Evolutionary conservation across 495 filamentous ascomycete species (phyloP).

Genomic region (Penicillium egyptiacum): DNA sequence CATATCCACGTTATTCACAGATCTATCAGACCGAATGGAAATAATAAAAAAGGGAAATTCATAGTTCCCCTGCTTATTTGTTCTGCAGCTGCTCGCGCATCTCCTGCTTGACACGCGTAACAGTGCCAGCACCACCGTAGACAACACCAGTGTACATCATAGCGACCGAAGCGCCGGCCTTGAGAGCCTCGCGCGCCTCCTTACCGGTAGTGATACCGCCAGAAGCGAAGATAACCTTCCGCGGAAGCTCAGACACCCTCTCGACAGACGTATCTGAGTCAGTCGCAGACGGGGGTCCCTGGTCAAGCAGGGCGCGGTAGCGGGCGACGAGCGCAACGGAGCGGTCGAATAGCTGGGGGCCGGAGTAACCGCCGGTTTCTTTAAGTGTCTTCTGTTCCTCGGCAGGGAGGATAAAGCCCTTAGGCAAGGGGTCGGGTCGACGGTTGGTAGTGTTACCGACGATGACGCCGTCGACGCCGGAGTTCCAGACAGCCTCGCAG

Average conservation of each 20-base stretch:
- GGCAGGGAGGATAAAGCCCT: conserved; percentile 58
- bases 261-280: conserved; percentile 14
- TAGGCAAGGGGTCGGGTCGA: conserved; percentile 65
- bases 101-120: conserved; percentile 84
- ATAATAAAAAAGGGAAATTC: conserved; percentile 3
- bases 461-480: conserved; percentile 90
- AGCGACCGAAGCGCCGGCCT: conserved; percentile 83
- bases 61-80: conserved; percentile 26
- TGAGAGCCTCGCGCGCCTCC: conserved; percentile 73
- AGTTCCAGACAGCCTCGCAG: conserved; percentile 77
- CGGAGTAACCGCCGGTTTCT: conserved; percentile 87
- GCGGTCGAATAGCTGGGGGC: conserved; percentile 78
- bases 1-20: conserved; percentile 30
- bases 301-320: conserved; percentile 74
- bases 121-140: conserved; percentile 82
- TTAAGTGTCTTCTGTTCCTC: conserved; percentile 65
- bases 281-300: conserved; percentile 24
- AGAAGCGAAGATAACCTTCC: conserved; percentile 87
- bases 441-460: conserved; percentile 97
- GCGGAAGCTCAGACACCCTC: conserved; percentile 26
- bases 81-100: conserved; percentile 60
- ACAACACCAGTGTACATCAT: conserved; percentile 82
- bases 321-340: conserved; percentile 73
- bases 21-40: conserved; percentile 2
- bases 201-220: conserved; percentile 86